A percentile compares a stretch with the other conserved stretches of the same genome.
Conservation (phyloP, 1,284 basidiomycete genomes). For the Leccinum ponderosum region DNA sequence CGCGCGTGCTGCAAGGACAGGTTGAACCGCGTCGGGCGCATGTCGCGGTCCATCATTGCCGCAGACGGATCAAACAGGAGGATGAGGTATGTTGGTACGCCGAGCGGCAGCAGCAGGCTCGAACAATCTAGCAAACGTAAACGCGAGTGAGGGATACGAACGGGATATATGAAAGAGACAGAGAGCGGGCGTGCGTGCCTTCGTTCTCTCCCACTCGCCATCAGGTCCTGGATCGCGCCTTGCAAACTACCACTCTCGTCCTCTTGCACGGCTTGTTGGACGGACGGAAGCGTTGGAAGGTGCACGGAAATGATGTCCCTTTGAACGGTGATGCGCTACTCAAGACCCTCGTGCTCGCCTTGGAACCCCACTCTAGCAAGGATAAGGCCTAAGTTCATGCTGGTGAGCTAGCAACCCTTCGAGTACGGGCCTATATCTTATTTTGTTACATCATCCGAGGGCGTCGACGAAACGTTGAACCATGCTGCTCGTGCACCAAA, state of each 20-base stretch:
- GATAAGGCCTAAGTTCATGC: too few species aligned
- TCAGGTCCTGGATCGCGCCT: slow-evolving; percentile 83
- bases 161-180: background rate
- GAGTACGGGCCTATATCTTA: too few species aligned
- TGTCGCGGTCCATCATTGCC: slow-evolving; percentile 94
- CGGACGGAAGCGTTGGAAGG: slow-evolving; percentile 2
- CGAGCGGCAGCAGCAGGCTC: slow-evolving; percentile 87
- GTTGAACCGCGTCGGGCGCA: slow-evolving; percentile 92
- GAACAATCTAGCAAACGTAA: slow-evolving; percentile 50
- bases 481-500: too few species aligned
- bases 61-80: slow-evolving; percentile 68
- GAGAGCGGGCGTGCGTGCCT: slow-evolving; percentile 49
- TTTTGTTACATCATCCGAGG: too few species aligned
- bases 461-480: too few species aligned
- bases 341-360: too few species aligned
- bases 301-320: background rate
- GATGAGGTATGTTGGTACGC: slow-evolving; percentile 56
- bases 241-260: slow-evolving; percentile 93
- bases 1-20: slow-evolving; percentile 37
- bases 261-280: slow-evolving; percentile 70
- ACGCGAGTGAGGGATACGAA: slow-evolving; percentile 5
- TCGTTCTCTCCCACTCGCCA: slow-evolving; percentile 83
- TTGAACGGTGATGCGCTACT: too few species aligned
- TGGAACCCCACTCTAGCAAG: too few species aligned
- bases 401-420: too few species aligned